Evolutionary conservation across 2,329 filamentous ascomycete genomes (phyloP).

Genomic region (Lachnellula arida): DNA sequence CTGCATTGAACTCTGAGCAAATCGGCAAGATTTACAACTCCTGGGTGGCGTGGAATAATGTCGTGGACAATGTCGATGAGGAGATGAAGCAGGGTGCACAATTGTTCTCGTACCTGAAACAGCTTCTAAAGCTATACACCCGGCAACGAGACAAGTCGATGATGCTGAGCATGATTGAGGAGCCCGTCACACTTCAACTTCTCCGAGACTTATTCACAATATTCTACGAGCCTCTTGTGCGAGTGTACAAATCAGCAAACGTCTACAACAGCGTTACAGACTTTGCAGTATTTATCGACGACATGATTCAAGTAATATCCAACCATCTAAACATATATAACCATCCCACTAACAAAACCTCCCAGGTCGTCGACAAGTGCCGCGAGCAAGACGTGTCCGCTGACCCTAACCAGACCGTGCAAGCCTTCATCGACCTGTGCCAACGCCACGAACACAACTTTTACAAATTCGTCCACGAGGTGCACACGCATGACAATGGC

Average conservation of each 20-base stretch:
- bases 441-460: conserved; percentile 93
- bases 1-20: conserved; percentile 67
- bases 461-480: conserved; percentile 98
- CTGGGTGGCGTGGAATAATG: conserved; percentile 93
- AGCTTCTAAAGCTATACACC: conserved; percentile 86
- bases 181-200: conserved; percentile 93
- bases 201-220: conserved; percentile 97
- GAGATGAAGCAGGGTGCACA: conserved; percentile 86
- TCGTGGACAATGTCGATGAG: conserved; percentile 84
- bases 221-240: conserved; percentile 95
- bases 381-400: conserved; percentile 77
- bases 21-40: conserved; percentile 86
- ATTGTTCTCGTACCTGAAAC: conserved; percentile 91
- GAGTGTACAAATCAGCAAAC: conserved; percentile 97
- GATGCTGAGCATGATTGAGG: conserved; percentile 94
- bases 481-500: conserved; percentile 94
- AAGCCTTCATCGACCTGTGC: conserved; percentile 96
- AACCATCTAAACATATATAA: background rate
- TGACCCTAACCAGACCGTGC: conserved; percentile 96
- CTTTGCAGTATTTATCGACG: conserved; percentile 88
- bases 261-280: conserved; percentile 97
- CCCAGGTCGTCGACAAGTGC: conserved; percentile 58
- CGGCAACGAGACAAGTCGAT: conserved; percentile 91
- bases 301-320: conserved; percentile 70
- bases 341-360: conserved; percentile 13